Evolutionary conservation across 148 eudicot species (phyloP).

Genomic region (Mesembryanthemum crystallinum): DNA sequence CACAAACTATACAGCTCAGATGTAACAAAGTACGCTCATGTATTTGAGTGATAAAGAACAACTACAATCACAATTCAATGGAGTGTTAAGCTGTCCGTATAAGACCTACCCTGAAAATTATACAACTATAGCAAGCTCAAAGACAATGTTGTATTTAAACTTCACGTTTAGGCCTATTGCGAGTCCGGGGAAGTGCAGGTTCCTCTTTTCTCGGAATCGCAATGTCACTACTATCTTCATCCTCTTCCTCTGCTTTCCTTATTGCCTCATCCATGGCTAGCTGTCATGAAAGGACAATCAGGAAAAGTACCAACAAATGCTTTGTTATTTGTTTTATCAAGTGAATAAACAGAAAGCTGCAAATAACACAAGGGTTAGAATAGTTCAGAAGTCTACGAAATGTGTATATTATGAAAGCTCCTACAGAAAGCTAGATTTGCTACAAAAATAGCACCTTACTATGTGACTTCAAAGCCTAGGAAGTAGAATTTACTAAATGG

Average conservation of each 20-base stretch:
- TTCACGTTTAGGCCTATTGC: conserved; percentile 80
- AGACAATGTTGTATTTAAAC: conserved; percentile 30
- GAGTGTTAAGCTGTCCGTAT: neutral
- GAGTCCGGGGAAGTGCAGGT: conserved; percentile 46
- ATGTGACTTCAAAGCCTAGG: no score
- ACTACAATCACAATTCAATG: conserved; percentile 9
- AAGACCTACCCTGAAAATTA: conserved; percentile 12
- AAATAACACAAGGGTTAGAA: neutral
- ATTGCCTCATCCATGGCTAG: conserved; percentile 63
- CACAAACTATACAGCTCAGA: no score
- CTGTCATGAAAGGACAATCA: conserved; percentile 30
- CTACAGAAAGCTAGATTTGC: no score
- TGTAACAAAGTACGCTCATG: neutral
- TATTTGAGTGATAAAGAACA: neutral
- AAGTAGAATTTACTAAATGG: no score
- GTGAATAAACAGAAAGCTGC: neutral
- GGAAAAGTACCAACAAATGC: neutral
- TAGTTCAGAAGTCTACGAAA: no score
- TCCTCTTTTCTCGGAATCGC: conserved; percentile 40
- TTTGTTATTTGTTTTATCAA: no score
- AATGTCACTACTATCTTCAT: conserved; percentile 31
- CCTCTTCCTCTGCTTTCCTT: conserved; percentile 54
- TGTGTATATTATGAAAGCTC: no score
- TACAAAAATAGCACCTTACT: no score
- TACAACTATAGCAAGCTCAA: neutral